phyloP scores from a whole-genome alignment of 352 stramenopile species.

The Hyaloperonospora arabidopsidis region DNA sequence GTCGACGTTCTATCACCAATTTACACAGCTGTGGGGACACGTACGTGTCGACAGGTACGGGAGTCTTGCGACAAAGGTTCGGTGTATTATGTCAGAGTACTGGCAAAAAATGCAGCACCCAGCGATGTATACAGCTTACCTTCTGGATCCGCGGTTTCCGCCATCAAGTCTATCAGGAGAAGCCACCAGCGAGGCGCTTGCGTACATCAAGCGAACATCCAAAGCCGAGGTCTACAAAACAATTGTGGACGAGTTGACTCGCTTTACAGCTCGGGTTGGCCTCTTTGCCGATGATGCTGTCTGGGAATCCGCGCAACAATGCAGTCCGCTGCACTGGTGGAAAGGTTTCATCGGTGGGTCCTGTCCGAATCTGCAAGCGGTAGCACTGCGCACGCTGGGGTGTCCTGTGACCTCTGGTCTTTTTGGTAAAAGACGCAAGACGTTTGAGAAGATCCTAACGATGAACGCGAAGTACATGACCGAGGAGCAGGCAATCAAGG shows the following conservation, averaged over 20 bases:
- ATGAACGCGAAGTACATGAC: slow-evolving; percentile 61
- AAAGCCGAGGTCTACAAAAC: slow-evolving; percentile 35
- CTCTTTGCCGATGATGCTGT: slow-evolving; percentile 70
- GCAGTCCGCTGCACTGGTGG: slow-evolving; percentile 66
- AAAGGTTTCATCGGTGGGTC: slow-evolving; percentile 73
- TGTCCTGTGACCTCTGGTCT: slow-evolving; percentile 54
- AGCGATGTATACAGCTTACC: slow-evolving; percentile 68
- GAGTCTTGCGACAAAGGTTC: slow-evolving; percentile 35
- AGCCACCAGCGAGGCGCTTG: slow-evolving; percentile 46
- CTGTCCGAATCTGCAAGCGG: slow-evolving; percentile 52
- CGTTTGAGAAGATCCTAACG: slow-evolving; percentile 47
- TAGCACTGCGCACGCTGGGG: slow-evolving; percentile 53
- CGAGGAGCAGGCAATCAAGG: slow-evolving; percentile 66
- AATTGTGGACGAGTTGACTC: slow-evolving; percentile 59
- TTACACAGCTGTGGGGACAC: slow-evolving; percentile 56
- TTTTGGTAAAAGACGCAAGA: slow-evolving; percentile 38
- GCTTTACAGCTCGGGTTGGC: slow-evolving; percentile 48
- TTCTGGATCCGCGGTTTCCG: slow-evolving; percentile 66
- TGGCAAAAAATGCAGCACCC: slow-evolving; percentile 57
- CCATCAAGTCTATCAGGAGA: slow-evolving; percentile 44
- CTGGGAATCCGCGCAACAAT: slow-evolving; percentile 67
- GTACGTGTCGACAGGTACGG: slow-evolving; percentile 58
- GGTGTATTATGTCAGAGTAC: slow-evolving; percentile 50
- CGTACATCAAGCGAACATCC: slow-evolving; percentile 48
- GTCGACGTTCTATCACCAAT: slow-evolving; percentile 70